These are phyloP conservation scores for Chalciporus chontae DNA, from an alignment of 768 basidiomycete species.

Conservation along the genomic window DNA sequence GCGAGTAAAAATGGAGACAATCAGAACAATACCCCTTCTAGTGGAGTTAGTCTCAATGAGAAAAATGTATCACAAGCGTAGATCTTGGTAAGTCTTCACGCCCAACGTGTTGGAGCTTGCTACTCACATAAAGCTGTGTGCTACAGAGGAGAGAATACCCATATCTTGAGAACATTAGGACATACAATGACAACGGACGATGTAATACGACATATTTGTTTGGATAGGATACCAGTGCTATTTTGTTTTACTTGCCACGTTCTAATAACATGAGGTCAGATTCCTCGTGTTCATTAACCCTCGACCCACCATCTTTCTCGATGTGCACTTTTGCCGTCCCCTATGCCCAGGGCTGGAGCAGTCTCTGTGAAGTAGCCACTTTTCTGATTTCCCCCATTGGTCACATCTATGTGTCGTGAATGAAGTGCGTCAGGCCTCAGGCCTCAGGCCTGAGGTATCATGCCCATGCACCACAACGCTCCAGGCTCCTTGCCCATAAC, in stretches of 20 bases:
- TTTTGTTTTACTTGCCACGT: neutral
- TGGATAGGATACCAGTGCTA: neutral
- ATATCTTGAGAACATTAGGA: neutral
- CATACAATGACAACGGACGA: constrained; percentile 1
- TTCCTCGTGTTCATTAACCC: constrained; percentile 21
- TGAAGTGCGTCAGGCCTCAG: constrained; percentile 10
- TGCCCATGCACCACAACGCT: constrained; percentile 12
- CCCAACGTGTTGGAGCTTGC: neutral
- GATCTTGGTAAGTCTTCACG: constrained; percentile 5
- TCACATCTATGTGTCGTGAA: constrained; percentile 15
- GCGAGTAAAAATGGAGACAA: neutral
- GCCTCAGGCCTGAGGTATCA: no score
- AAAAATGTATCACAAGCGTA: neutral
- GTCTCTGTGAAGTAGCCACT: neutral
- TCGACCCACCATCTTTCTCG: constrained; percentile 22
- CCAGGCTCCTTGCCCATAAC: constrained; percentile 31
- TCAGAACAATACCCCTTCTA: neutral
- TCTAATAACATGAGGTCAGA: constrained; percentile 12
- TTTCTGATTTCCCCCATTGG: constrained; percentile 1
- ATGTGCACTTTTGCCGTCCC: constrained; percentile 14
- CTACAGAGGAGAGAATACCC: neutral
- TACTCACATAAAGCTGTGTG: constrained; percentile 4
- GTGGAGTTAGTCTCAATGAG: neutral
- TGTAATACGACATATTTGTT: neutral
- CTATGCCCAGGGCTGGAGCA: constrained; percentile 29